These are phyloP conservation scores for Delitschia confertaspora DNA, from an alignment of 495 filamentous ascomycete species.

Conservation along the genomic window DNA sequence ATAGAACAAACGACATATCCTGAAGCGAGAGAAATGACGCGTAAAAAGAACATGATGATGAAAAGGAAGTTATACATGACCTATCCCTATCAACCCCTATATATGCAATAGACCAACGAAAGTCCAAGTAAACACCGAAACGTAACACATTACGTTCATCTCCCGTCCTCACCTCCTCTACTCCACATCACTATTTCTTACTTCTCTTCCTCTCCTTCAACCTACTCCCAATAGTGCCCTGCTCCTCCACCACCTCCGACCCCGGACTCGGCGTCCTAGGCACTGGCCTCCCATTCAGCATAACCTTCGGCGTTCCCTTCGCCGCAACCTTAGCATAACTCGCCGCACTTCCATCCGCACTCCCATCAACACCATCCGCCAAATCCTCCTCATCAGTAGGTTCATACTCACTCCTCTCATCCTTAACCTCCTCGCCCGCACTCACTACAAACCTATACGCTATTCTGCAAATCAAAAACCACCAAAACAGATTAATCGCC, in stretches of 20 bases:
- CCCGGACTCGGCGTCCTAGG: background rate
- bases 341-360: slow-evolving; percentile 1
- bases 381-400: slow-evolving; percentile 29
- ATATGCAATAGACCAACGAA: too few species aligned
- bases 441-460: slow-evolving; percentile 26
- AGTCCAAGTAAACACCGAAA: too few species aligned
- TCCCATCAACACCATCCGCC: background rate
- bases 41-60: too few species aligned
- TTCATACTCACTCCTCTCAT: slow-evolving; percentile 37
- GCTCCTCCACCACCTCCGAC: background rate
- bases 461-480: slow-evolving; percentile 32
- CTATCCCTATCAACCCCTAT: too few species aligned
- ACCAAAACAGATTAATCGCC: slow-evolving; percentile 37
- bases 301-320: slow-evolving; percentile 17
- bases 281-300: slow-evolving; percentile 9
- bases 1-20: too few species aligned
- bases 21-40: too few species aligned
- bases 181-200: too few species aligned
- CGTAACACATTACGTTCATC: too few species aligned
- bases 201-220: slow-evolving; percentile 10
- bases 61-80: too few species aligned
- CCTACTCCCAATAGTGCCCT: background rate
- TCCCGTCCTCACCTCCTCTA: too few species aligned
- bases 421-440: slow-evolving; percentile 21
- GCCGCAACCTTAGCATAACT: background rate